phyloP scores from a whole-genome alignment of 768 basidiomycete genomes.

The Roridomyces roridus region DNA sequence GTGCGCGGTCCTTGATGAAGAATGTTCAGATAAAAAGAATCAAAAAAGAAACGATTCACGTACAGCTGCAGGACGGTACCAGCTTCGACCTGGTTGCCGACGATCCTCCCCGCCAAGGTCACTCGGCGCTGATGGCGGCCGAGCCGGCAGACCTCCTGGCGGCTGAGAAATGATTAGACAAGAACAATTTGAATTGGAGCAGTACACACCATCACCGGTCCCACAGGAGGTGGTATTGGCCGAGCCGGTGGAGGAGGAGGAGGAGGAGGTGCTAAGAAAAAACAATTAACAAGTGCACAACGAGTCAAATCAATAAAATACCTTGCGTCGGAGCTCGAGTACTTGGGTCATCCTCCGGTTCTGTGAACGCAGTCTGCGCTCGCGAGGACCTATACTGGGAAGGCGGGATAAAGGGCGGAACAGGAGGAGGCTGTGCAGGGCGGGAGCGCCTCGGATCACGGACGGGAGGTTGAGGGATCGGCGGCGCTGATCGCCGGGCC shows the following conservation, averaged over 20 bases:
- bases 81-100: conserved; percentile 17
- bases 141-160: background rate
- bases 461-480: background rate
- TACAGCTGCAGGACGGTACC: no score
- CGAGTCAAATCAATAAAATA: background rate
- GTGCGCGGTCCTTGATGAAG: no score
- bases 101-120: background rate
- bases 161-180: background rate
- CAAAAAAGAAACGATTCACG: no score
- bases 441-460: background rate
- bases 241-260: background rate
- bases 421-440: no score
- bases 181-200: background rate
- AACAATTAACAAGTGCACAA: background rate
- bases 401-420: background rate
- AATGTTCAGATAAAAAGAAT: no score
- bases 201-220: background rate
- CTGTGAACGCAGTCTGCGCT: background rate
- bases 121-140: conserved; percentile 7
- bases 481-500: background rate
- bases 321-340: background rate
- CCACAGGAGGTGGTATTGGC: background rate
- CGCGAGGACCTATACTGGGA: background rate
- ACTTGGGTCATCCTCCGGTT: no score
- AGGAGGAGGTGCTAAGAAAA: background rate